Percentiles rank a stretch among this genome's conserved stretches.
phyloP scores from a whole-genome alignment of 352 stramenopile genomes.

The Elongisporangium senticosum region DNA sequence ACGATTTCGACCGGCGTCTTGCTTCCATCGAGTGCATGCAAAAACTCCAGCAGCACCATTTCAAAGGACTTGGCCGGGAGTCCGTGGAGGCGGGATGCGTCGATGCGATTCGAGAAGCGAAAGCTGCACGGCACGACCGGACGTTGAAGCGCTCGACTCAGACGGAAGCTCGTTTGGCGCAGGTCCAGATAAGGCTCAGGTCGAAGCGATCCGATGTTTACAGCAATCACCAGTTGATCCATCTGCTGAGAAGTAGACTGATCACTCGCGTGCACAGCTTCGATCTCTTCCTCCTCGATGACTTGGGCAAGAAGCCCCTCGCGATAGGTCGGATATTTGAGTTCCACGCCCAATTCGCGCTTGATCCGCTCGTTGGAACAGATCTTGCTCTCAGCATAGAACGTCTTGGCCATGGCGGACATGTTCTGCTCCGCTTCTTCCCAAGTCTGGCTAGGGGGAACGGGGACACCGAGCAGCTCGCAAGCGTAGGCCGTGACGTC shows the following conservation, averaged over 20 bases:
- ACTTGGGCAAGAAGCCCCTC: constrained; percentile 77
- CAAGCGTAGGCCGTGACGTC: constrained; percentile 75
- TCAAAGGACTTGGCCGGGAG: constrained; percentile 62
- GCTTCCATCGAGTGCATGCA: constrained; percentile 15
- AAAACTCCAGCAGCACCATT: constrained; percentile 41
- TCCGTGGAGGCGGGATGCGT: constrained; percentile 48
- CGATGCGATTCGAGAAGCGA: constrained; percentile 71
- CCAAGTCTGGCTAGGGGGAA: constrained; percentile 54
- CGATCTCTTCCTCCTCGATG: constrained; percentile 54
- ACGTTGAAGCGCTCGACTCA: constrained; percentile 47
- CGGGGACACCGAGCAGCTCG: constrained; percentile 49
- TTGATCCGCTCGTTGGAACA: constrained; percentile 73
- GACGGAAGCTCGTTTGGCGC: constrained; percentile 59
- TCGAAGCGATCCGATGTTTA: constrained; percentile 73
- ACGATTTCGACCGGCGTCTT: constrained; percentile 22
- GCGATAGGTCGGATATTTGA: constrained; percentile 76
- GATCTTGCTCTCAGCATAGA: constrained; percentile 83
- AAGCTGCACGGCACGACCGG: constrained; percentile 73
- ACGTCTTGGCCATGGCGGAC: constrained; percentile 82
- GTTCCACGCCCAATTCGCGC: constrained; percentile 59
- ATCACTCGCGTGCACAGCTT: neutral
- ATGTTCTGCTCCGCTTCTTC: constrained; percentile 71
- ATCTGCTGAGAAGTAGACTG: neutral
- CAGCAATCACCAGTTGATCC: constrained; percentile 41
- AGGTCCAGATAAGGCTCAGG: constrained; percentile 67